phyloP scores from a whole-genome alignment of 345 rosid genomes.

The Pistacia atlantica region DNA sequence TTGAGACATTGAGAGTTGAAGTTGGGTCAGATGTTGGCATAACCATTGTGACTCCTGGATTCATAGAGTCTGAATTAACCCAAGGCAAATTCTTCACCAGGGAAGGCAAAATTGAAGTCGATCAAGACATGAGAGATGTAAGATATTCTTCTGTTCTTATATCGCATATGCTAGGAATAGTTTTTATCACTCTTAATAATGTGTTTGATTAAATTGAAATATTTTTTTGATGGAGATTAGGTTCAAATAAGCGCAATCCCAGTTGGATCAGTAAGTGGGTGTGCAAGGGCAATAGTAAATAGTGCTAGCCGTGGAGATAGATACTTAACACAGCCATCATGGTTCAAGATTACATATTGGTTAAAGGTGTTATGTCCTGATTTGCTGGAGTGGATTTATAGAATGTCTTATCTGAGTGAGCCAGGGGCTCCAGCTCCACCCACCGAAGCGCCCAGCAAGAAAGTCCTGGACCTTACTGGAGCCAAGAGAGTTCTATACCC shows the following conservation, averaged over 20 bases:
- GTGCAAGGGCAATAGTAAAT: slow-evolving; percentile 52
- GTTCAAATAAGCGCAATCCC: slow-evolving; percentile 40
- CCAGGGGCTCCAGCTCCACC: slow-evolving; percentile 3
- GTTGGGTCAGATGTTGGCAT: slow-evolving; percentile 42
- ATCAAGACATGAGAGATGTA: slow-evolving; percentile 53
- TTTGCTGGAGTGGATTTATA: slow-evolving; percentile 35
- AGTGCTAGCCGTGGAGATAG: slow-evolving; percentile 55
- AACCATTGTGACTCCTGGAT: slow-evolving; percentile 65
- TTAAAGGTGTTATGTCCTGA: slow-evolving; percentile 63
- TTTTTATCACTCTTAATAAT: not conserved
- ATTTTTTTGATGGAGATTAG: slow-evolving; percentile 15
- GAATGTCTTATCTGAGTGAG: slow-evolving; percentile 21
- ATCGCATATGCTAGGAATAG: not conserved
- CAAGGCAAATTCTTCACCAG: slow-evolving; percentile 37
- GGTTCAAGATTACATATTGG: slow-evolving; percentile 44
- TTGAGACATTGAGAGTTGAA: slow-evolving; percentile 66
- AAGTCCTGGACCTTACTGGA: slow-evolving; percentile 42
- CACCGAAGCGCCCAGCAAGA: slow-evolving; percentile 32
- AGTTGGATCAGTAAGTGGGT: slow-evolving; percentile 28
- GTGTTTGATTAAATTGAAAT: not conserved
- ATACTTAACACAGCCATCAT: slow-evolving; percentile 45
- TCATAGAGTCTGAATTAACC: slow-evolving; percentile 53
- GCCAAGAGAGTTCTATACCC: slow-evolving; percentile 41
- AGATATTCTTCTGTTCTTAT: not conserved
- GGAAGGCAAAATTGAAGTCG: slow-evolving; percentile 41